Base-by-base conservation (phyloP, 148 eudicot species). In the Rhododendron vialii region DNA sequence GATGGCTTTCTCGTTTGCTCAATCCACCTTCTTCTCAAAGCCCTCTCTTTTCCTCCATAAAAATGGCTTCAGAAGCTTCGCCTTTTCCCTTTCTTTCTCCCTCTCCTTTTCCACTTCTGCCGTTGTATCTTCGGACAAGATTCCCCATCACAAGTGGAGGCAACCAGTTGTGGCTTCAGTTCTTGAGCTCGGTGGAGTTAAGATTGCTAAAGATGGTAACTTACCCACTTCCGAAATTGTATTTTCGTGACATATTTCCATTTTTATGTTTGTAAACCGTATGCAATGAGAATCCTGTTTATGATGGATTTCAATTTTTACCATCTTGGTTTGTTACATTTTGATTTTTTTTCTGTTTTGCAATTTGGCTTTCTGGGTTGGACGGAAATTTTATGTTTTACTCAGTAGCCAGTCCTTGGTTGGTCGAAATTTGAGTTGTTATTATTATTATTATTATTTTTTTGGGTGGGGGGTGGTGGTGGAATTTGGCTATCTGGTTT, bases 181-280 rank as follows among this genome's bases (percentile, higher is more conserved):
- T 41, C 90, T 95, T 76, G 95, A 96, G 80, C 92, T 93, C 71
- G 96, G 95, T 12, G 97, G 97, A 3, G 90, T 94, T 85, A 88
- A 92, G 81, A 84, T 96, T 91, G 61, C 92, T 81, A 96, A 85
- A 91, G 89, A 92, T 76, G 98, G 99, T 96, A 85, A 61, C 38
- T 51, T 36, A n/a, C 76, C 69, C 82, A 87, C 78, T 82, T 83
- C 47, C 18, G 45, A 90, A 65, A 86, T 14, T 38, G 26, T 28
- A 33, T 87, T 79, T 82, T 84, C 15, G 14, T 41, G 35, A 28
- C 13, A 24, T 12, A 67, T 92, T 51, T 17, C 86, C 33, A 26
- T 2, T 24, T 73, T 24, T 80, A 2, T 74, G 41, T 24, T 79
- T 48, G 82, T 12, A 43, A 38, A 33, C 38, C 81, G 83, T 80